Conservation (phyloP, 2,329 filamentous ascomycete genomes). For the Fusarium euwallaceae region DNA sequence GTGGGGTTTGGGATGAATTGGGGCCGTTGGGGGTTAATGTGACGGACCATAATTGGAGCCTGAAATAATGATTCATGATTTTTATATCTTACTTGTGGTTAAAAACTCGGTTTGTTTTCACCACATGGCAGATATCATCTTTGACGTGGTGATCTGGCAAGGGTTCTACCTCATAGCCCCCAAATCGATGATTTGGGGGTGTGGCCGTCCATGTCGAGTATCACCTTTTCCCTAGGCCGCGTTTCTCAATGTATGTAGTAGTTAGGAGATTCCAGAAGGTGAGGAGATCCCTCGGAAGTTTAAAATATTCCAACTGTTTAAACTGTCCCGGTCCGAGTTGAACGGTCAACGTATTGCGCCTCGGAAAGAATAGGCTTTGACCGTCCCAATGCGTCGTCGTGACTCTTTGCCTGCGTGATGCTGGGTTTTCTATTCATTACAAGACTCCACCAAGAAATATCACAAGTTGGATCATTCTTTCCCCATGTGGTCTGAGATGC, state of each 20-base stretch:
- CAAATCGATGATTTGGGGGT: not conserved
- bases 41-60: not conserved
- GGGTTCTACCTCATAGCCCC: not conserved
- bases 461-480: not conserved
- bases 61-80: not conserved
- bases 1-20: not conserved
- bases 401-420: not conserved
- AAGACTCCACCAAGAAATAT: too few species aligned
- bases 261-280: not conserved
- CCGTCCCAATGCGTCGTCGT: not conserved
- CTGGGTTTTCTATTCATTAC: not conserved
- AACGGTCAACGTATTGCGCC: not conserved
- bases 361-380: not conserved
- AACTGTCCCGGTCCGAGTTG: not conserved
- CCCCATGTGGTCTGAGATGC: not conserved
- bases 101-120: too few species aligned
- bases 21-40: not conserved
- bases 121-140: accelerated
- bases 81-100: accelerated
- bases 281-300: not conserved
- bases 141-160: not conserved
- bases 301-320: not conserved
- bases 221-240: not conserved
- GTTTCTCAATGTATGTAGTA: not conserved
- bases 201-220: not conserved